A percentile compares a stretch with the other conserved stretches of the same genome.
These are phyloP conservation scores for Mycogone perniciosa DNA, from an alignment of 2,329 filamentous ascomycete species.

Conservation along the genomic window DNA sequence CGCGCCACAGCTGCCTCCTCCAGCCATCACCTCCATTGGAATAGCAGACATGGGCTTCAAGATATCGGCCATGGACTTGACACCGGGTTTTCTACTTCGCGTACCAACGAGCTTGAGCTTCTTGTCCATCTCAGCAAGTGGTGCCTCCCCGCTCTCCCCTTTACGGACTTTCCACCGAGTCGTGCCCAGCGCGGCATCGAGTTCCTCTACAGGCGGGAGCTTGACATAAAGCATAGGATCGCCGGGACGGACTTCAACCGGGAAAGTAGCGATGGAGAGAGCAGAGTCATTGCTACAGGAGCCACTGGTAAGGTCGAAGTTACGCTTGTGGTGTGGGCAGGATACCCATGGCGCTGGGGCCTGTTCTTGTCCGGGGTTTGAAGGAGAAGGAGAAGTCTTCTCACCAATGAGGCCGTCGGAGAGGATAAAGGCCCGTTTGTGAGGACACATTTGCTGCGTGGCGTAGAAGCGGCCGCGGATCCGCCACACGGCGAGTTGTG, in stretches of 20 bases:
- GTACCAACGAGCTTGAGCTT: neutral
- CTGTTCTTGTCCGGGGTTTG: neutral
- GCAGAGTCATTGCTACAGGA: constrained; percentile 67
- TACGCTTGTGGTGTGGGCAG: constrained; percentile 85
- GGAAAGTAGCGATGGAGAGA: constrained; percentile 78
- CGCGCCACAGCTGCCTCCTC: neutral
- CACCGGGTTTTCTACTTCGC: neutral
- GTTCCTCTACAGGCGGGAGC: constrained; percentile 71
- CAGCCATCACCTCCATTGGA: neutral
- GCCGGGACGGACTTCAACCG: constrained; percentile 64
- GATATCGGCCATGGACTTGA: neutral
- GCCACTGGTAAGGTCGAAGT: constrained; percentile 70
- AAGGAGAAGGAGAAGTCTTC: constrained; percentile 25
- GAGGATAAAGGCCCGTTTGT: constrained; percentile 85
- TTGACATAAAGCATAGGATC: constrained; percentile 77
- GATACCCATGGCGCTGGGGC: constrained; percentile 62
- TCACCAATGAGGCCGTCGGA: constrained; percentile 79
- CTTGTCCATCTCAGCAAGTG: neutral
- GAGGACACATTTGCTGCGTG: constrained; percentile 90
- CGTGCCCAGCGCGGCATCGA: constrained; percentile 74
- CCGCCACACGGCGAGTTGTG: constrained; percentile 82
- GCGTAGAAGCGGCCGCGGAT: constrained; percentile 75
- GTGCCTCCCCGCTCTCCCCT: constrained; percentile 44
- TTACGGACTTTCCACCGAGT: constrained; percentile 71
- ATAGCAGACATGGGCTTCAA: neutral